Base-by-base conservation (phyloP, 2,329 filamentous ascomycete genomes). In the Harringtonia aguacate region DNA sequence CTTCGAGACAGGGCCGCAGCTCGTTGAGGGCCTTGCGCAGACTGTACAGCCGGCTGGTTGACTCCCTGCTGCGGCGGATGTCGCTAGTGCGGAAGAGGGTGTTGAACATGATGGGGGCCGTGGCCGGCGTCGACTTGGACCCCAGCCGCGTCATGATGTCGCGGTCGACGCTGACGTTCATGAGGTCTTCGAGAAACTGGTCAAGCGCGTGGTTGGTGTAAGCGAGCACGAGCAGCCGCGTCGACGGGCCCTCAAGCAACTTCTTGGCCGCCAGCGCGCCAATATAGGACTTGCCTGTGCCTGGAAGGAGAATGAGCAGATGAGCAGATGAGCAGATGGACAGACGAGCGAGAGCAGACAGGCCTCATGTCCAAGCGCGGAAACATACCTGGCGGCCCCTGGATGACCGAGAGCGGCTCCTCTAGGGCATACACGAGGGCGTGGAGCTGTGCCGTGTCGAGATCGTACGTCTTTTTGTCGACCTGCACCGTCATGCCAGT, bases 151-250 rank as follows among this genome's bases (percentile, higher is more conserved):
- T 71, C 44, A 86, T 81, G 0, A 52, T 31, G 0, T 54, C 37
- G 0, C 50, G 2, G 0, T 65, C 52, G 8, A 86, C 75, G 0
- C 78, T 79, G 28, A 77, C 72, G 2, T 76, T 62, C 4, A 78
- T 60, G 0, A 86, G 56, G 34, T 86, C 81, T 47, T 79, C 73
- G 0, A 84, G 57, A 38, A 84, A 79, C 56, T 86, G 69, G 42
- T 83, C 77, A 0, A 81, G 59, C 0, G 79, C 77, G 50, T 84
- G 80, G 42, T 85, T 83, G 0, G 81, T 86, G 46, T 77, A 86
- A 22, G 74, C 78, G 2, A 84, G 57, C 0, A 88, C 72, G 0
- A 89, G 63, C 0, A 87, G 18, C 77, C 30, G 29, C 4, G 30
- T 27, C 22, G 22, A 41, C n/a, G 22, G 28, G 22, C 18, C 27